Percentiles rank a stretch among this genome's conserved stretches.
Conservation (phyloP, 306 rosid genomes). For the Crataegus laevigata region DNA sequence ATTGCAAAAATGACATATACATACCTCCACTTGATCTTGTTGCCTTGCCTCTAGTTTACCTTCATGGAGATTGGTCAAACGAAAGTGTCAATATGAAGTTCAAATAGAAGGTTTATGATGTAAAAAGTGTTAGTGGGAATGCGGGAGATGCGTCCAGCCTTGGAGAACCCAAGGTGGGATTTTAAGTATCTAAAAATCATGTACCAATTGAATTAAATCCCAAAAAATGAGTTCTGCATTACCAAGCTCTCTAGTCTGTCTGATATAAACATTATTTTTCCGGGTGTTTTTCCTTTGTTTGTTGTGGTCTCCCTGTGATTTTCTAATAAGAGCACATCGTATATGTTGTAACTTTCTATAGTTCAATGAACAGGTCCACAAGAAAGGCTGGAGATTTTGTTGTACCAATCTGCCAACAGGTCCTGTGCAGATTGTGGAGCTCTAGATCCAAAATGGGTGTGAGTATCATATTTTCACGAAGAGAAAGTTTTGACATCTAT, state of each 20-base stretch:
- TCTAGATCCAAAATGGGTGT: constrained; percentile 97
- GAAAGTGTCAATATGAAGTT: neutral
- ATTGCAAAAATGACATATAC: neutral
- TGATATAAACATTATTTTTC: neutral
- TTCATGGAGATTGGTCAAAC: neutral
- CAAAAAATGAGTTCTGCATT: neutral
- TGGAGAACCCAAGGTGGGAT: neutral
- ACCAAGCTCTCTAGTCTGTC: neutral
- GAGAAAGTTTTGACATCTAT: neutral
- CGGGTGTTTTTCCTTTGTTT: neutral
- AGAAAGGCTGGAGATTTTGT: constrained; percentile 46
- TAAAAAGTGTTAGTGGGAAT: neutral
- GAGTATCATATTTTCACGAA: constrained; percentile 27
- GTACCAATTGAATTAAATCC: neutral
- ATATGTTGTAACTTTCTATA: neutral
- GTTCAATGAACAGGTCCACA: constrained; percentile 49
- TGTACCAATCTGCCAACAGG: constrained; percentile 47
- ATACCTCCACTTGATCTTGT: neutral
- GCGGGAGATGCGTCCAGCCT: neutral
- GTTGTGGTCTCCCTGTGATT: neutral
- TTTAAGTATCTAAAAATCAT: neutral
- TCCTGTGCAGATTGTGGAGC: constrained; percentile 88
- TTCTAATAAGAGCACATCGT: neutral
- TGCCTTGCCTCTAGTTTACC: neutral
- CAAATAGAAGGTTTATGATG: neutral